Evolutionary conservation across 2,329 filamentous ascomycete species (phyloP), one percentile per base, ranked within the genome.

Genomic region (Tolypocladium pustulatum): DNA sequence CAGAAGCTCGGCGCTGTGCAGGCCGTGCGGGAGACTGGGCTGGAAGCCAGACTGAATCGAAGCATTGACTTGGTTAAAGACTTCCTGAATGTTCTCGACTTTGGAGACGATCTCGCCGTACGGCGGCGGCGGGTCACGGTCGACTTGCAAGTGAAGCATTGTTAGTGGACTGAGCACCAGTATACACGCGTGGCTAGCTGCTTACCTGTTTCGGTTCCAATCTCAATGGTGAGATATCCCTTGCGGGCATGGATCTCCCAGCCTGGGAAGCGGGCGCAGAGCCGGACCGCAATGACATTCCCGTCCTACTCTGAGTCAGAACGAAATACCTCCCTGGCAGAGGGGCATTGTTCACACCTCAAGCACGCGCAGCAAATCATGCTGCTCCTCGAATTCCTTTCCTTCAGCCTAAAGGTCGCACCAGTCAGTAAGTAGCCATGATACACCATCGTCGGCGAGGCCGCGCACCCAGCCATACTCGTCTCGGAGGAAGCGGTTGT

Each of bases 271-370:
- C 60, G 58, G 22, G 60, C 60, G 34, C 60, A 61, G 13, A 61
- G 37, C 10, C 56, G 60, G n/a, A 61, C 60, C 1, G 53, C 60
- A 36, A 61, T 58, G 8, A 60, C 58, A 12, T 61, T 60, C 8
- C 58, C 58, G 4, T 56, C 56, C 60, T 61, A 13, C 1, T 4
- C 15, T 15, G 30, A 8, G 30, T 34, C 30, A 34, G 9, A 20
- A 13, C 4, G 15, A 2, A 41, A 22, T 8, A 6, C 49, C 34
- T 34, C 8, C 7, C 15, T 3, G 7, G 9, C 2, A 34, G 3
- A 12, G 30, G 8, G 9, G 17, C 30, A n/a, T 10, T 2, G 27
- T 22, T 3, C 49, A 52, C 43, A 57, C 59, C 59, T 62, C 58
- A n/a, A 60, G 32, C 5, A 20, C 25, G 32, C 52, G 38, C 13